Conservation (phyloP, 768 basidiomycete species). For the Erythrobasidium yunnanense region DNA sequence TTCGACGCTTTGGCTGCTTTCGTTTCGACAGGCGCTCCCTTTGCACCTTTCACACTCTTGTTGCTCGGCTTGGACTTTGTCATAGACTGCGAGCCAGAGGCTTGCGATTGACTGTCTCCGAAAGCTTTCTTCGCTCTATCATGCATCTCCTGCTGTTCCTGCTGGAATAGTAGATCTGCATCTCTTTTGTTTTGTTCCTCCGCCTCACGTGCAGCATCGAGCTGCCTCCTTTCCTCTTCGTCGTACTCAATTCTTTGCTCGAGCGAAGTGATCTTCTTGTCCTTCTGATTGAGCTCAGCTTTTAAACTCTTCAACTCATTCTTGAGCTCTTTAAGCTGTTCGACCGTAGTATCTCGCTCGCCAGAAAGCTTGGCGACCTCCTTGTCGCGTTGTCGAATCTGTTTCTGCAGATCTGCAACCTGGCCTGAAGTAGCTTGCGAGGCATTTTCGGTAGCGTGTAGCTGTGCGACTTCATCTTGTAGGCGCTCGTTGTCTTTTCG, state of each 20-base stretch:
- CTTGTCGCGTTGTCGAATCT: background rate
- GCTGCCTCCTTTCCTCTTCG: background rate
- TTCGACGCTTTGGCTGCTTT: background rate
- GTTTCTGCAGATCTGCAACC: background rate
- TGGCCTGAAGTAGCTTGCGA: background rate
- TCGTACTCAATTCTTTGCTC: background rate
- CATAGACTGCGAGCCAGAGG: background rate
- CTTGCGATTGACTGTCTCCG: background rate
- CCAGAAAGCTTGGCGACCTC: background rate
- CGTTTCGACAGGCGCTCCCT: background rate
- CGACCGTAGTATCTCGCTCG: background rate
- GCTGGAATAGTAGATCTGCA: background rate
- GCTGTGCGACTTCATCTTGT: background rate
- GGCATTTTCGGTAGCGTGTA: too few relatives aligned
- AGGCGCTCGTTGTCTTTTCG: background rate
- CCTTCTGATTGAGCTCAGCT: background rate
- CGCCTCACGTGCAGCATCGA: too few relatives aligned
- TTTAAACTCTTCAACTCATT: background rate
- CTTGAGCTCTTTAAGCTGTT: background rate
- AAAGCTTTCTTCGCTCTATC: background rate
- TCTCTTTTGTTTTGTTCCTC: background rate
- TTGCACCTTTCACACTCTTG: background rate
- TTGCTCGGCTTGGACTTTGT: background rate
- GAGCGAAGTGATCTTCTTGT: background rate
- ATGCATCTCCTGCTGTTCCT: background rate